Percentiles rank a stretch among this genome's conserved stretches.
These are phyloP conservation scores for Alnus rubra DNA, from an alignment of 306 rosid genomes.

Conservation along the genomic window DNA sequence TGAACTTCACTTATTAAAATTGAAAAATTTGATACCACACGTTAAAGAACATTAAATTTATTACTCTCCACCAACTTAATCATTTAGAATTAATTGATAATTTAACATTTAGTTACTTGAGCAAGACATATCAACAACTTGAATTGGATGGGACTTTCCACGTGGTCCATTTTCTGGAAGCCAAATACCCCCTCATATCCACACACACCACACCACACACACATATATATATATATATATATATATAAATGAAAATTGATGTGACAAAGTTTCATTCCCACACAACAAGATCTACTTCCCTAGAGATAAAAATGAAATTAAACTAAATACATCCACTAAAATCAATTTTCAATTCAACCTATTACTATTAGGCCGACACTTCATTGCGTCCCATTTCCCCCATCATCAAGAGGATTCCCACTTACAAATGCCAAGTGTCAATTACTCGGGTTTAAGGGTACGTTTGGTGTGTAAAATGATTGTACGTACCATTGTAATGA, in stretches of 20 bases:
- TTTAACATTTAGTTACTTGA: background rate
- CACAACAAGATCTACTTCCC: constrained; percentile 7
- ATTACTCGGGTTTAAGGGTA: background rate
- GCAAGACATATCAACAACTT: background rate
- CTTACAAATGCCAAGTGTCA: background rate
- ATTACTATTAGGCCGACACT: background rate
- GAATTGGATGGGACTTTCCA: constrained; percentile 6
- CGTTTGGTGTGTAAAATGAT: background rate
- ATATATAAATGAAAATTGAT: background rate
- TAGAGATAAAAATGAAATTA: background rate
- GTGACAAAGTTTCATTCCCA: constrained; percentile 15
- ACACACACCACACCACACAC: too few species aligned
- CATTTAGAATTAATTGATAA: too few species aligned
- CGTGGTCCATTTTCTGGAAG: background rate
- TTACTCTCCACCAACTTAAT: too few species aligned
- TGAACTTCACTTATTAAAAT: too few species aligned
- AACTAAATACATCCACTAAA: too few species aligned
- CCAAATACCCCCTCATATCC: background rate
- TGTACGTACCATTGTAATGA: too few species aligned
- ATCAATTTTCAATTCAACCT: background rate
- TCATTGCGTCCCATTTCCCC: background rate
- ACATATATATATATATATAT: too few species aligned
- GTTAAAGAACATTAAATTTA: too few species aligned
- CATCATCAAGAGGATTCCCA: background rate
- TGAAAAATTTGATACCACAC: too few species aligned